Evolutionary conservation across 225 moss, liverwort and hornwort genomes (phyloP), one percentile per base, ranked within the genome.

Genomic region (Sphagnum contortum): DNA sequence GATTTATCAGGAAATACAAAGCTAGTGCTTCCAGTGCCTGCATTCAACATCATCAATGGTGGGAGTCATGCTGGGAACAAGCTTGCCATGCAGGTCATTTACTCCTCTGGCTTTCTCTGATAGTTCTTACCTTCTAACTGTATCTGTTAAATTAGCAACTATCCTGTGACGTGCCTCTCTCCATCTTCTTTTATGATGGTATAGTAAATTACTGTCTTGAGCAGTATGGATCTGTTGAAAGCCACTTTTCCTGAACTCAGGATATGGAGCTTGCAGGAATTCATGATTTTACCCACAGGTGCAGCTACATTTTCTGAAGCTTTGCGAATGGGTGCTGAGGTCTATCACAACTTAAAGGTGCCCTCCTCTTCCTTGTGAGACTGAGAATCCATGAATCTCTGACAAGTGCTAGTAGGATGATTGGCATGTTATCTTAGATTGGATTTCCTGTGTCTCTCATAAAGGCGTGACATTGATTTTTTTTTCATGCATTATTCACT

Each of bases 31-130:
- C 94, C 94, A 10, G 94, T 94, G 57, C 94, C 94, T 12, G 94
- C 94, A 3, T 81, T 94, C 63, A 94, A 94, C 57, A 91, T 94
- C 47, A 94, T 94, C 67, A 94, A 94, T 45, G 94, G 94, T 14
- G 94, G 94, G 6, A 91, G 91, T 57, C 94, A 94, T 69, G 94
- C 94, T 9, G 94, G 95, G 66, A 92, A 95, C 79, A 95, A 95
- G 88, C 84, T 95, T 62, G 95, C 95, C 62, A 92, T 95, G 89
- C 95, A 86, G 83, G 86, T 84, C 59, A 44, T 56, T 57, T 67
- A 61, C 57, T 60, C 54, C 52, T 52, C 52, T 52, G 52, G 52
- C 52, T 52, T 52, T 52, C 52, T 52, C 52, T 52, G 7, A 6
- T 52, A 6, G 6, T 52, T 52, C 52, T 5, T 9, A 52, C 9